Base-by-base conservation (phyloP, 1,139 yeast species). In the Candida tunisiensis region DNA sequence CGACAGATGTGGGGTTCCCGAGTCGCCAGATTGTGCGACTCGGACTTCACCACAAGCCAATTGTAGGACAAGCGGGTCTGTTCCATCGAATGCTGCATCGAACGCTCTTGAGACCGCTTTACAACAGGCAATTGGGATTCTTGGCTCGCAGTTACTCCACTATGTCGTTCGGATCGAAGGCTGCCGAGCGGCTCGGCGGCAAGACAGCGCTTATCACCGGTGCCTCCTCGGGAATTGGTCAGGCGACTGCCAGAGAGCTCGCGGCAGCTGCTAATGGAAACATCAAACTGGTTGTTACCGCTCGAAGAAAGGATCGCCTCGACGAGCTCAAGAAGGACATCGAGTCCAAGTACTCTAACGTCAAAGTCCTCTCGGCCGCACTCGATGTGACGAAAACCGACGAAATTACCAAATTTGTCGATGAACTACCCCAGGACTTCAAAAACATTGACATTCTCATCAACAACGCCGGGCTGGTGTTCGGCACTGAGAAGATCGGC, bases 401-500 rank as follows among this genome's bases (percentile, higher is more conserved):
- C 8, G 53, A 64, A 20, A 67, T 78, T 36, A 53, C 59, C 21
- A 59, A 65, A 25, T 73, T 70, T 41, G 53, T 79, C 27, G 49
- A 52, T 3, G 37, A 38, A 10, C 46, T 70, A 29, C 62, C 62
- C 11, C 25, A 36, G 24, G 59, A 47, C 23, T 56, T 51, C 42
- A 29, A 45, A 13, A 33, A 45, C 18, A 44, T 56, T 21, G 60
- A 57, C 33, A 65, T 80, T 20, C 59, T 80, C 31, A 56, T 80
- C 34, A 80, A 80, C 57, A 80, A 79, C 46, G 91, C 92, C n/a
- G 93, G 93, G 22, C 65, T 74, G 51, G 92, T 88, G 2, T 55
- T 69, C 27, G 93, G 93, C 15, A 54, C 55, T 25, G 83, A 67
- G 18, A 47, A 52, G 23, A 78, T 78, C 16, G 91, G 88, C 9